phyloP scores from a whole-genome alignment of 331 rosid genomes.

The Telfairia occidentalis region DNA sequence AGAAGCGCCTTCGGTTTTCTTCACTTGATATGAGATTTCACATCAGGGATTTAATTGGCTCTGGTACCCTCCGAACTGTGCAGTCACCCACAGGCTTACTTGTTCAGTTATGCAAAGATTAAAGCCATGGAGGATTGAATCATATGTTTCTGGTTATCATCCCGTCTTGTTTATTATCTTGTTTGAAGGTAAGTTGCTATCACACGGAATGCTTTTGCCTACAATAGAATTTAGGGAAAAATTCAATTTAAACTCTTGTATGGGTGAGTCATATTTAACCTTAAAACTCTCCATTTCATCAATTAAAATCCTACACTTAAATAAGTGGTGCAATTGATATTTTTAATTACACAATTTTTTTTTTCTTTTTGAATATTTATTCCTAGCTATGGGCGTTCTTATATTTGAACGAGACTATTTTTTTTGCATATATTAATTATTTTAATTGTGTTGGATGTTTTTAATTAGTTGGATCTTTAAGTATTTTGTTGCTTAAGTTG shows the following conservation, averaged over 20 bases:
- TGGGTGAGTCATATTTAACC: neutral
- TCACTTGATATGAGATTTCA: slow-evolving; percentile 74
- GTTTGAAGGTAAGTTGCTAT: neutral
- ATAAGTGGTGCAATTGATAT: neutral
- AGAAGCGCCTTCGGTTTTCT: slow-evolving; percentile 64
- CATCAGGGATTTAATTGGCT: slow-evolving; percentile 82
- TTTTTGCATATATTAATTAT: neutral
- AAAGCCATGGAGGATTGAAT: slow-evolving; percentile 9
- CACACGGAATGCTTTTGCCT: neutral
- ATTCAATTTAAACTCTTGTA: neutral
- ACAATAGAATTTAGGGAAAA: neutral
- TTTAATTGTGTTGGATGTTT: neutral
- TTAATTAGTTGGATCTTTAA: neutral
- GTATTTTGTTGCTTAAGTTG: neutral
- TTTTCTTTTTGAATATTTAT: neutral
- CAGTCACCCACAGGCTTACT: slow-evolving; percentile 60
- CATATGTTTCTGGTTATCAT: neutral
- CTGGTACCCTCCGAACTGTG: slow-evolving; percentile 55
- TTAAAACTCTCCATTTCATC: neutral
- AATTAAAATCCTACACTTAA: neutral
- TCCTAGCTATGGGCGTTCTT: too few species aligned
- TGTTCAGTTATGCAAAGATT: slow-evolving; percentile 63
- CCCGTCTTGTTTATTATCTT: neutral
- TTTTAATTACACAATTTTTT: neutral
- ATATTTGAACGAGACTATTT: neutral